A percentile compares a stretch with the other conserved stretches of the same genome.
Evolutionary conservation across 2,329 filamentous ascomycete genomes (phyloP).

Genomic region (Phialophora macrospora): DNA sequence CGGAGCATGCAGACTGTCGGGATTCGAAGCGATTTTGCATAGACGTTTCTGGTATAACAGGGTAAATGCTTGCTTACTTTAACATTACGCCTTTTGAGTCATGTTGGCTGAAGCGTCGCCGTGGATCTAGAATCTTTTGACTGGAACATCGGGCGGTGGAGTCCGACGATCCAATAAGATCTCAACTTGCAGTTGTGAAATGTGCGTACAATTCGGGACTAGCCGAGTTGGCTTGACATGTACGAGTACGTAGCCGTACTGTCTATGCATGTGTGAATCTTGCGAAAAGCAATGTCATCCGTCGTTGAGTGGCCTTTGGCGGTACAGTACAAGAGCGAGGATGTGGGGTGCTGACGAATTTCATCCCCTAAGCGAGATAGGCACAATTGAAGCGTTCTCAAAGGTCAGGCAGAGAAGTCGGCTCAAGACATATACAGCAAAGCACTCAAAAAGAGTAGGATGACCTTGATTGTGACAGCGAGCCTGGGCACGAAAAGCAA

Average conservation of each 20-base stretch:
- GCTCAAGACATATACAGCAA: background rate
- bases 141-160: conserved; percentile 5
- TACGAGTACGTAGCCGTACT: background rate
- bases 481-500: background rate
- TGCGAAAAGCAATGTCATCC: background rate
- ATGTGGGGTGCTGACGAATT: background rate
- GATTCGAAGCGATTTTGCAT: background rate
- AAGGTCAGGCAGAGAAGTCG: background rate
- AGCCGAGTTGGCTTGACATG: background rate
- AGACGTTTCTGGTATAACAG: background rate
- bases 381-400: background rate
- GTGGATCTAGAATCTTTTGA: conserved; percentile 2
- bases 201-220: background rate
- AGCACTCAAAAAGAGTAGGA: background rate
- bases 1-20: background rate
- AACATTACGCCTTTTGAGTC: background rate
- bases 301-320: background rate
- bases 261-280: background rate
- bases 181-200: background rate
- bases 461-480: background rate
- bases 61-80: background rate
- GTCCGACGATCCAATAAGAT: conserved; percentile 6
- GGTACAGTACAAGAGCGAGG: background rate
- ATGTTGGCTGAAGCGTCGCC: background rate
- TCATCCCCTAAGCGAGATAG: background rate